Evolutionary conservation across 1,139 yeast genomes (phyloP).

Genomic region (Suhomyces choctaworum): DNA sequence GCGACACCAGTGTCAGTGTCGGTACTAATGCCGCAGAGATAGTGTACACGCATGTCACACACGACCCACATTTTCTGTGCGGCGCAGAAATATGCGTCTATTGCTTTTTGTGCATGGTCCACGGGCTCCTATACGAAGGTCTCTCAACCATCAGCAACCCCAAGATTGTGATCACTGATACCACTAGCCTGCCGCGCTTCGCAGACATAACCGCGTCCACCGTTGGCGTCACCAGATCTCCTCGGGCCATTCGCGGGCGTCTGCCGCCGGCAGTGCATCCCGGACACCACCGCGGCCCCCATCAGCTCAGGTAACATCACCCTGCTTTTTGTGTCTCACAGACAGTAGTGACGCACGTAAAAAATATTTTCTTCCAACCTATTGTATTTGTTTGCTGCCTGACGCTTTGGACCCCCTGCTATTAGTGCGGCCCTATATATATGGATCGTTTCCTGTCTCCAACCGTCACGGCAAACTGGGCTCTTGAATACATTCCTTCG

Average conservation of each 20-base stretch:
- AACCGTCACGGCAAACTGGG: slow-evolving; percentile 5
- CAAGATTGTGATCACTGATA: slow-evolving; percentile 7
- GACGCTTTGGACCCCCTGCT: slow-evolving; percentile 12
- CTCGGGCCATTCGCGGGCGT: too few relatives aligned
- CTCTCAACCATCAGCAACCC: slow-evolving; percentile 4
- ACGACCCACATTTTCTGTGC: slow-evolving; percentile 1
- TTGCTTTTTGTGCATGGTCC: slow-evolving; percentile 4
- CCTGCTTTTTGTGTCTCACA: slow-evolving; percentile 6
- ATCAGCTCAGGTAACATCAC: slow-evolving; percentile 7
- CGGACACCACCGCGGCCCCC: slow-evolving; percentile 1
- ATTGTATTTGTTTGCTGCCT: slow-evolving; percentile 15
- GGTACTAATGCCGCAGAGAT: neutral
- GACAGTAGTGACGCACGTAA: slow-evolving; percentile 8
- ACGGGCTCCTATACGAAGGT: neutral
- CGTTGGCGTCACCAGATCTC: too few relatives aligned
- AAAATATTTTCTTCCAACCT: slow-evolving; percentile 7
- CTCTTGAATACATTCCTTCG: slow-evolving; percentile 2
- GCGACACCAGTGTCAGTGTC: neutral
- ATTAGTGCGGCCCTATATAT: slow-evolving; percentile 9
- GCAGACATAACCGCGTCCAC: slow-evolving; percentile 2
- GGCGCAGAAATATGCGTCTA: slow-evolving; percentile 1
- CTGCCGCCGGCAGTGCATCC: neutral
- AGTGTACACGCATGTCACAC: neutral
- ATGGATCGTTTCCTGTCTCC: slow-evolving; percentile 7
- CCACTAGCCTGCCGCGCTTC: slow-evolving; percentile 1